phyloP scores from a whole-genome alignment of 345 rosid genomes.

The Noccaea caerulescens region DNA sequence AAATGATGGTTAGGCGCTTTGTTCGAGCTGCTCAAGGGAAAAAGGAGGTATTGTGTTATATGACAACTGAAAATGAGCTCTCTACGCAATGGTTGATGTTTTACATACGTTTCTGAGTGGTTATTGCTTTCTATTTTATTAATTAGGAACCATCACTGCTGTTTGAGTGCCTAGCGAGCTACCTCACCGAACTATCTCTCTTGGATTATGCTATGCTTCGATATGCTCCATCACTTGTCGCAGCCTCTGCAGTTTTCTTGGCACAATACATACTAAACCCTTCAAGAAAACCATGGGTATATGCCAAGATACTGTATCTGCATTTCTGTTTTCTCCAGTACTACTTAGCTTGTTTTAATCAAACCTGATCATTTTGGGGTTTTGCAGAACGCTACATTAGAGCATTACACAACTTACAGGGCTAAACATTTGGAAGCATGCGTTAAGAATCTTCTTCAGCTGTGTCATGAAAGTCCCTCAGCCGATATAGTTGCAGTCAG shows the following conservation, averaged over 20 bases:
- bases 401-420: conserved; percentile 80
- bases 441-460: conserved; percentile 68
- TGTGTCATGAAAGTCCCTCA: conserved; percentile 55
- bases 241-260: conserved; percentile 91
- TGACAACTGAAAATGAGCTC: conserved; percentile 1
- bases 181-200: conserved; percentile 74
- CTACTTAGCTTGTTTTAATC: background rate
- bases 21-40: conserved; percentile 84
- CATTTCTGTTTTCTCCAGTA: background rate
- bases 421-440: conserved; percentile 69
- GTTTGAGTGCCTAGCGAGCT: conserved; percentile 82
- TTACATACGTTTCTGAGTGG: conserved; percentile 6
- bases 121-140: background rate
- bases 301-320: conserved; percentile 26
- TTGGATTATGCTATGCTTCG: conserved; percentile 78
- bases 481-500: conserved; percentile 72
- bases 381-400: conserved; percentile 73
- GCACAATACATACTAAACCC: conserved; percentile 73
- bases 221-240: conserved; percentile 75
- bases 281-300: conserved; percentile 87
- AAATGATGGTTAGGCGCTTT: conserved; percentile 65
- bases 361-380: background rate
- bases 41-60: conserved; percentile 60
- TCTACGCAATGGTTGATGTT: conserved; percentile 1
- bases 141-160: conserved; percentile 68